A percentile compares a stretch with the other conserved stretches of the same genome.
Conservation (phyloP, 2,329 filamentous ascomycete genomes). For the Graphilbum ipis-grandicollis region DNA sequence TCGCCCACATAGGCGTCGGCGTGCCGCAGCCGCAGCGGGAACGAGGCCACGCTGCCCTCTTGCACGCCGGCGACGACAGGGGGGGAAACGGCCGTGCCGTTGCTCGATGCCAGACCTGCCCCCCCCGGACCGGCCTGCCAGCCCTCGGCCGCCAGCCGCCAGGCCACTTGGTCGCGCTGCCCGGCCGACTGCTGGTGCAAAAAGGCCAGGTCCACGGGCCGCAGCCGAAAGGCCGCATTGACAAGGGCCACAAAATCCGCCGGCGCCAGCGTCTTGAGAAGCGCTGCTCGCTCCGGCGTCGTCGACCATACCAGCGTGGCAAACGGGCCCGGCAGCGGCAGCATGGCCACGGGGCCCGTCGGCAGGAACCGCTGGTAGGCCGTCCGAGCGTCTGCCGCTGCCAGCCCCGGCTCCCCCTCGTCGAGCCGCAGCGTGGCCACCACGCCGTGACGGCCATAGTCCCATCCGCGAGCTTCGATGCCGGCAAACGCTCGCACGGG, state of each 20-base stretch:
- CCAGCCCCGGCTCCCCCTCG: conserved; percentile 27
- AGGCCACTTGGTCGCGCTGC: conserved; percentile 33
- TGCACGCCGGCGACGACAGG: conserved; percentile 55
- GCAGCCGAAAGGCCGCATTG: conserved; percentile 81
- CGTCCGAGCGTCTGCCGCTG: conserved; percentile 39
- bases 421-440: conserved; percentile 74
- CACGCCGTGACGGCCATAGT: conserved; percentile 78
- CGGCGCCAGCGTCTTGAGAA: conserved; percentile 57
- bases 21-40: conserved; percentile 80
- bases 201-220: conserved; percentile 62
- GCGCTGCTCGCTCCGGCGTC: conserved; percentile 58
- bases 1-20: conserved; percentile 87
- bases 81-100: conserved; percentile 40
- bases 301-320: conserved; percentile 93
- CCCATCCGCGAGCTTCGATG: conserved; percentile 78
- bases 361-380: conserved; percentile 94
- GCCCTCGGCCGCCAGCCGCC: conserved; percentile 43
- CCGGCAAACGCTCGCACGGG: conserved; percentile 80
- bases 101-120: too few relatives aligned
- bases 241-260: conserved; percentile 72
- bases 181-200: conserved; percentile 45
- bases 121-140: too few relatives aligned
- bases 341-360: conserved; percentile 76
- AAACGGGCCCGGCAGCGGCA: conserved; percentile 70
- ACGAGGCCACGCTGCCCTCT: conserved; percentile 65